Percentiles rank a stretch among this genome's conserved stretches.
Conservation (phyloP, 768 basidiomycete genomes). For the Coprinopsis strossmayeri region DNA sequence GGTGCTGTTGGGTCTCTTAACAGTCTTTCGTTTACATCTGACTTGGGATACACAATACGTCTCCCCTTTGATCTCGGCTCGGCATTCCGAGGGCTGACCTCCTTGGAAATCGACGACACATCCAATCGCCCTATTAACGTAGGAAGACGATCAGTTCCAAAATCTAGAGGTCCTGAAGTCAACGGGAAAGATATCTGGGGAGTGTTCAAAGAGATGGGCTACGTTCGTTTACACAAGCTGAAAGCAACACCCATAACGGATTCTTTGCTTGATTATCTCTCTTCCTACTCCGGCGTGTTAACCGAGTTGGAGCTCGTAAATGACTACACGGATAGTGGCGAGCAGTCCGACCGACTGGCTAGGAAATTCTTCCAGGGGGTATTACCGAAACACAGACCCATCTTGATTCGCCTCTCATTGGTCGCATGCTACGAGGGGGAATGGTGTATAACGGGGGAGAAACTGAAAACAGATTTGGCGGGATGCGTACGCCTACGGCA, state of each 20-base stretch:
- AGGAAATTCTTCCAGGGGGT: background rate
- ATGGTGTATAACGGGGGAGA: background rate
- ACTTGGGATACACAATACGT: no score
- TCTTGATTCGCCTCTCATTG: background rate
- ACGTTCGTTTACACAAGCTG: background rate
- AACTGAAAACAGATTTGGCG: background rate
- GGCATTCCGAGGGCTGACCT: no score
- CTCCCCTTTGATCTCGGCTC: no score
- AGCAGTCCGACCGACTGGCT: background rate
- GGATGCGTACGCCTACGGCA: background rate
- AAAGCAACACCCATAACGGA: background rate
- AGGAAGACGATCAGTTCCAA: no score
- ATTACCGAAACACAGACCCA: background rate
- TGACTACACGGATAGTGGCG: background rate
- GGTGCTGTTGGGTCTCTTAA: no score
- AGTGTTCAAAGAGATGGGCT: background rate
- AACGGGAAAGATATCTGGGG: background rate
- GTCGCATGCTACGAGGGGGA: background rate
- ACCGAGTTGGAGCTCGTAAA: background rate
- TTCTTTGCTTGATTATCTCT: background rate
- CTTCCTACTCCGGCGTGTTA: background rate
- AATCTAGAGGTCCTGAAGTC: no score
- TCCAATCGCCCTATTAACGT: background rate
- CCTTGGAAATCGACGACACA: background rate
- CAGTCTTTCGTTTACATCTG: no score